phyloP scores from a whole-genome alignment of 2,329 filamentous ascomycete species.

The Coniochaeta sp. region DNA sequence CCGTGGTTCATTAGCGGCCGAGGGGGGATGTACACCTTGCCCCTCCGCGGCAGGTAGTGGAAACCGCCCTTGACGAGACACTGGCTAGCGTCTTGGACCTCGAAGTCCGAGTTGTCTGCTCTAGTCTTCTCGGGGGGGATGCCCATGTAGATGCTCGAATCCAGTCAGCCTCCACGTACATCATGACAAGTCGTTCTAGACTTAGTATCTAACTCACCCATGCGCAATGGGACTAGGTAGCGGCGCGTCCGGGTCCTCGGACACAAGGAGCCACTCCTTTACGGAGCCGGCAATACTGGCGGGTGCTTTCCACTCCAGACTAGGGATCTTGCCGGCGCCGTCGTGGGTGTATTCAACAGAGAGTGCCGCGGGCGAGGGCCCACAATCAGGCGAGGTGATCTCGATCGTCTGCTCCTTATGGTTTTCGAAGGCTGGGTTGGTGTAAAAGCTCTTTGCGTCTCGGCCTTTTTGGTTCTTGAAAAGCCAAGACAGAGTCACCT shows the following conservation, averaged over 20 bases:
- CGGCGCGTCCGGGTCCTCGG: conserved; percentile 39
- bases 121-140: conserved; percentile 27
- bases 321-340: conserved; percentile 30
- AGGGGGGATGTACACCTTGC: conserved; percentile 35
- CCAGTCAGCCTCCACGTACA: neutral
- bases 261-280: conserved; percentile 37
- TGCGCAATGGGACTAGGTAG: conserved; percentile 35
- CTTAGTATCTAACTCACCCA: conserved; percentile 23
- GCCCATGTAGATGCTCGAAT: conserved; percentile 25
- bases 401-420: conserved; percentile 26
- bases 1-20: conserved; percentile 41
- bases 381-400: conserved; percentile 31
- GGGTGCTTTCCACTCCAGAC: conserved; percentile 29
- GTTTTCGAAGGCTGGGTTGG: conserved; percentile 23
- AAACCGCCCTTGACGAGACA: conserved; percentile 34
- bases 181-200: neutral
- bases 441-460: conserved; percentile 30
- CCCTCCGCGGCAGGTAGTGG: conserved; percentile 30
- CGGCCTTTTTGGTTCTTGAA: conserved; percentile 26
- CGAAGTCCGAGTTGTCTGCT: conserved; percentile 28
- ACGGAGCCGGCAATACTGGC: conserved; percentile 18
- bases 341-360: conserved; percentile 28
- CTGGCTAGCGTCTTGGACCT: conserved; percentile 17
- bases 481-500: conserved; percentile 29
- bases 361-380: conserved; percentile 26